Evolutionary conservation across 2,329 filamentous ascomycete species (phyloP).

Genomic region (Talaromyces sp.): DNA sequence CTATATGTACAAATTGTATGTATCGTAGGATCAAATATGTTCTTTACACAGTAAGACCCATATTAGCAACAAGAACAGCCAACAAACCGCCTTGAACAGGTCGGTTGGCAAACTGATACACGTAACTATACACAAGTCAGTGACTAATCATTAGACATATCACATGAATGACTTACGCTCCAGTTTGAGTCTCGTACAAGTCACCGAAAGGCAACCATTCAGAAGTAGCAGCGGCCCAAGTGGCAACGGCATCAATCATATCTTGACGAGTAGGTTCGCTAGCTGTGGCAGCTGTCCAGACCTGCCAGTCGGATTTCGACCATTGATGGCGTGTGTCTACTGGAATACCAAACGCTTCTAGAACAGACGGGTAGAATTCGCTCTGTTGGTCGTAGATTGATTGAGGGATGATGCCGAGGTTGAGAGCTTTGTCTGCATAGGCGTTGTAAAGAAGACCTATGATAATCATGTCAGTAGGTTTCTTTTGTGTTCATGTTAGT

Average conservation of each 20-base stretch:
- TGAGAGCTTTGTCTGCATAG: constrained; percentile 49
- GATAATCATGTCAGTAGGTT: too few species aligned
- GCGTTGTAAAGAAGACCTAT: constrained; percentile 49
- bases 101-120: neutral
- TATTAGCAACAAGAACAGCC: constrained; percentile 9
- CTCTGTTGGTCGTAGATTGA: constrained; percentile 54
- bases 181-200: constrained; percentile 6
- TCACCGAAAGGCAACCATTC: constrained; percentile 12
- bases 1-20: neutral
- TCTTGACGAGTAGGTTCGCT: constrained; percentile 1
- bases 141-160: too few species aligned
- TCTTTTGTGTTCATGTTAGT: too few species aligned
- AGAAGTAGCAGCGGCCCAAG: constrained; percentile 1
- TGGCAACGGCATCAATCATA: constrained; percentile 12
- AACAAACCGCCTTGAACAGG: constrained; percentile 9
- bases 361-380: constrained; percentile 51
- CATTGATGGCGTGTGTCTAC: constrained; percentile 52
- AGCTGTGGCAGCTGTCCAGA: constrained; percentile 11
- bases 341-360: constrained; percentile 49
- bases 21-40: neutral
- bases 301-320: constrained; percentile 37
- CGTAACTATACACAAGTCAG: neutral
- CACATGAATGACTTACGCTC: neutral
- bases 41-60: constrained; percentile 4
- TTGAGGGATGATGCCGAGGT: constrained; percentile 48